Base-by-base conservation (phyloP, 345 rosid species). In the Citrus glauca region DNA sequence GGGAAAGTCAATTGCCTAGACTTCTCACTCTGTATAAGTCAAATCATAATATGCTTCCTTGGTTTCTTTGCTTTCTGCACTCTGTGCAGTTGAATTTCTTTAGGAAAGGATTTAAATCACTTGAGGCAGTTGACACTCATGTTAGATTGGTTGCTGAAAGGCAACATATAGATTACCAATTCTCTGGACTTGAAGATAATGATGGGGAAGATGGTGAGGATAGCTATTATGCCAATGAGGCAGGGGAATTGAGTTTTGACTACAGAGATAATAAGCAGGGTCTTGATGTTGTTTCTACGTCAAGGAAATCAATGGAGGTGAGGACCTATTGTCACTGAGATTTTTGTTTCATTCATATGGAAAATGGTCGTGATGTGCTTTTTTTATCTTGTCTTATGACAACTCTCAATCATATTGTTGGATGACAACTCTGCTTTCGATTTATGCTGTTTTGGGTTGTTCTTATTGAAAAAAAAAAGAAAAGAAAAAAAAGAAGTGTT, bases 81-180 rank as follows among this genome's bases (percentile, higher is more conserved):
- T 72, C 70, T 77, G 61, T 81, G 75, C 93, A 97, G 99, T 86
- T 97, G 84, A 92, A 82, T 85, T 88, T 97, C 83, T 97, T 97
- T 76, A 84, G 83, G 50, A 90, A 90, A 82, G 98, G 96, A 72
- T 85, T 93, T 74, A 91, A 89, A 83, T 91, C 94, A 37, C 97
- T 97, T 0, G 97, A 97, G 85, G 88, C 90, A 50, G 90, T 94
- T 74, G 97, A 94, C 70, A 87, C 84, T 53, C 87, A 82, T 28
- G 91, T 97, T 77, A 91, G 84, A 86, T 64, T 81, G 72, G 85
- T 92, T 78, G 81, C 98, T 28, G 92, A 90, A 79, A 86, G 83
- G 57, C 98, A 93, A 60, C 98, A 90, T 79, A 97, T 97, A 65
- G 98, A 97, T 85, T 94, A 90, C 80, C 89, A 91, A 76, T 88